These are phyloP conservation scores for Cardamine chenopodiifolia DNA, from an alignment of 345 rosid species.

Conservation along the genomic window DNA sequence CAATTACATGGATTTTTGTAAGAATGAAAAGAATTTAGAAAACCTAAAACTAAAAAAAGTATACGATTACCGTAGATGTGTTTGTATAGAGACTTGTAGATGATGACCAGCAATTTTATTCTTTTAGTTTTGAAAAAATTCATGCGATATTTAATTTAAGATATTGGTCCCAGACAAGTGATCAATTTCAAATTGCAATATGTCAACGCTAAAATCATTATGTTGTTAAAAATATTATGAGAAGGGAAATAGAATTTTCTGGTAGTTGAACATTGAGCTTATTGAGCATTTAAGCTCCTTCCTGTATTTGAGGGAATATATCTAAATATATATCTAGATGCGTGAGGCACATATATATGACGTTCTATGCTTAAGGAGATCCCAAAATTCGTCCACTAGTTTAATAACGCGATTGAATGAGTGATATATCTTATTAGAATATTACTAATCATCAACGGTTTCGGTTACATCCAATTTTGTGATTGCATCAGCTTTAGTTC, in stretches of 20 bases:
- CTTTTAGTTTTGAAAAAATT: not conserved
- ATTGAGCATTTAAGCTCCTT: slow-evolving; percentile 2
- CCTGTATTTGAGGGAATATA: slow-evolving; percentile 6
- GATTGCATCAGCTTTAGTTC: slow-evolving; percentile 30
- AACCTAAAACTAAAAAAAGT: not conserved
- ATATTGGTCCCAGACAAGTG: slow-evolving; percentile 12
- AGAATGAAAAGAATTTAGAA: not conserved
- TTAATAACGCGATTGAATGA: slow-evolving; percentile 15
- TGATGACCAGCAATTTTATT: not conserved
- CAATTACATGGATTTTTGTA: not conserved
- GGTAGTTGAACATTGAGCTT: slow-evolving; percentile 18
- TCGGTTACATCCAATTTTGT: slow-evolving; percentile 36
- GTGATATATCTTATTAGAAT: slow-evolving; percentile 29
- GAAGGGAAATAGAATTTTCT: slow-evolving; percentile 16
- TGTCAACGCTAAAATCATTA: slow-evolving; percentile 1
- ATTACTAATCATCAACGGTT: slow-evolving; percentile 40
- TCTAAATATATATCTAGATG: slow-evolving; percentile 7
- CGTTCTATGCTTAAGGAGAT: slow-evolving; percentile 35
- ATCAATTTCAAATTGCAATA: slow-evolving; percentile 19
- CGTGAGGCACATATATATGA: slow-evolving; percentile 16
- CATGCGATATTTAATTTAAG: not conserved
- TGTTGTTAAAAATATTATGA: not conserved
- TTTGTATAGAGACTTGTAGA: slow-evolving; percentile 18
- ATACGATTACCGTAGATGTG: not conserved
- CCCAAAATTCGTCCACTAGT: slow-evolving; percentile 37